Conservation (phyloP, 2,329 filamentous ascomycete genomes). For the Aspergillus novoparasiticus region DNA sequence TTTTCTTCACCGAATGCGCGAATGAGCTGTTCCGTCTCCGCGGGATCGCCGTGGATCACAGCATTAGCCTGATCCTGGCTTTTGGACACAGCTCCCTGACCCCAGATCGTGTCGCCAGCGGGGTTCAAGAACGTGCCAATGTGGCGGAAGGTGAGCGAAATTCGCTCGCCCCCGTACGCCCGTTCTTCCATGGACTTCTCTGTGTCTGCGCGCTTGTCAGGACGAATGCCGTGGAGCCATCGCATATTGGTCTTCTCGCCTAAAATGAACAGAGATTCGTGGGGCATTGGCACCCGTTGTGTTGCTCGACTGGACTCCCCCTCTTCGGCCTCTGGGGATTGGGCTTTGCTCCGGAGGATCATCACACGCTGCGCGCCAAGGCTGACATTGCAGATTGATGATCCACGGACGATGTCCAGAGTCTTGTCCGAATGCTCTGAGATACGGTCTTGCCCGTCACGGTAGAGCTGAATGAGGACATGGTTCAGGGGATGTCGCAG, state of each 20-base stretch:
- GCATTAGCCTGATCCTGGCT: slow-evolving; percentile 58
- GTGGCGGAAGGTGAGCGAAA: slow-evolving; percentile 86
- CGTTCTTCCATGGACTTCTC: slow-evolving; percentile 73
- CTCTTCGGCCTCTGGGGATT: slow-evolving; percentile 42
- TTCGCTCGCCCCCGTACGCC: slow-evolving; percentile 73
- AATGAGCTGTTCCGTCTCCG: slow-evolving; percentile 67
- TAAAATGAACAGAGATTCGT: slow-evolving; percentile 86
- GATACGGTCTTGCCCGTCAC: slow-evolving; percentile 86
- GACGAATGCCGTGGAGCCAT: slow-evolving; percentile 90
- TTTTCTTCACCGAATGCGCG: slow-evolving; percentile 86
- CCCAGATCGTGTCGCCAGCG: slow-evolving; percentile 75
- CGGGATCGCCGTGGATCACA: slow-evolving; percentile 70
- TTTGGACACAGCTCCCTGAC: slow-evolving; percentile 81
- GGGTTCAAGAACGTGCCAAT: slow-evolving; percentile 82
- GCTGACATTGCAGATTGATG: slow-evolving; percentile 88
- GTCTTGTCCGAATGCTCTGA: slow-evolving; percentile 98
- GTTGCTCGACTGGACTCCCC: slow-evolving; percentile 53
- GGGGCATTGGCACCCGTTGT: slow-evolving; percentile 73
- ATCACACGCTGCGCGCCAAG: slow-evolving; percentile 91
- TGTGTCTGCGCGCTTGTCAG: slow-evolving; percentile 72
- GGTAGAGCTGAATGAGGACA: slow-evolving; percentile 88
- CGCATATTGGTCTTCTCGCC: slow-evolving; percentile 78
- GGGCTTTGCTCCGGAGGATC: slow-evolving; percentile 73
- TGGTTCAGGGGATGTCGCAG: slow-evolving; percentile 86
- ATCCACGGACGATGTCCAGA: slow-evolving; percentile 78